phyloP scores from a whole-genome alignment of 1,284 basidiomycete genomes.

The Macrocystidia cucumis region DNA sequence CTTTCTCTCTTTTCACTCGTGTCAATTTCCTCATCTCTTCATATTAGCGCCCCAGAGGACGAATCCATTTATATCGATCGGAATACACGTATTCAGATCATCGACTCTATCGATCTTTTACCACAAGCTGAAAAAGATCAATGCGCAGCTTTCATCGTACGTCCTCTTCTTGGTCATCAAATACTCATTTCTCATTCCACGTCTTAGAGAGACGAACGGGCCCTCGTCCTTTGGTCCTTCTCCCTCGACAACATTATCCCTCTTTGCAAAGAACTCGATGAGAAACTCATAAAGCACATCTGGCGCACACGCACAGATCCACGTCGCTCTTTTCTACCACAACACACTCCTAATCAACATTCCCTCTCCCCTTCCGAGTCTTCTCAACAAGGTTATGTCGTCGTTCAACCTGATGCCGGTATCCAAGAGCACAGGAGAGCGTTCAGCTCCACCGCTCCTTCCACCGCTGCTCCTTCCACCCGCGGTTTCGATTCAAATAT shows the following conservation, averaged over 20 bases:
- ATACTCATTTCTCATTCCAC: conserved; percentile 2
- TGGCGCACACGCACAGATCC: conserved; percentile 45
- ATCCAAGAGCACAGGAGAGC: not conserved
- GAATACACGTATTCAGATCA: conserved; percentile 65
- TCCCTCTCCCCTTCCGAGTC: too few species aligned
- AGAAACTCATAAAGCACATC: conserved; percentile 71
- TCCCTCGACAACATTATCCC: conserved; percentile 65
- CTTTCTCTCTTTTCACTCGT: conserved; percentile 5
- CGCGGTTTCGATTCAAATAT: conserved; percentile 14
- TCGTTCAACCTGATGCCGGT: conserved; percentile 5
- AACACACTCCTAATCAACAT: conserved; percentile 9
- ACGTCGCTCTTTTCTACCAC: conserved; percentile 21
- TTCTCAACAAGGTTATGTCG: too few species aligned
- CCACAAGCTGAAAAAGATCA: conserved; percentile 78
- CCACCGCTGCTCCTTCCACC: conserved; percentile 11
- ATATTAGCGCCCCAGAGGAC: conserved; percentile 37
- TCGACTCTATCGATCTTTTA: conserved; percentile 62
- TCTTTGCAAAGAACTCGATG: conserved; percentile 68
- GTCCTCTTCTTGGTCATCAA: conserved; percentile 17
- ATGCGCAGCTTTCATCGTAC: conserved; percentile 74
- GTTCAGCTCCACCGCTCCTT: too few species aligned
- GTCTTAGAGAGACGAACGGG: conserved; percentile 61
- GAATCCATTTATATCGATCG: conserved; percentile 57
- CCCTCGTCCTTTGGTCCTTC: conserved; percentile 76
- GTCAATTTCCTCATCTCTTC: not conserved